Evolutionary conservation across 73 alveolate species (phyloP), one percentile per base, ranked within the genome.

Genomic region (Paramecium sonneborni): DNA sequence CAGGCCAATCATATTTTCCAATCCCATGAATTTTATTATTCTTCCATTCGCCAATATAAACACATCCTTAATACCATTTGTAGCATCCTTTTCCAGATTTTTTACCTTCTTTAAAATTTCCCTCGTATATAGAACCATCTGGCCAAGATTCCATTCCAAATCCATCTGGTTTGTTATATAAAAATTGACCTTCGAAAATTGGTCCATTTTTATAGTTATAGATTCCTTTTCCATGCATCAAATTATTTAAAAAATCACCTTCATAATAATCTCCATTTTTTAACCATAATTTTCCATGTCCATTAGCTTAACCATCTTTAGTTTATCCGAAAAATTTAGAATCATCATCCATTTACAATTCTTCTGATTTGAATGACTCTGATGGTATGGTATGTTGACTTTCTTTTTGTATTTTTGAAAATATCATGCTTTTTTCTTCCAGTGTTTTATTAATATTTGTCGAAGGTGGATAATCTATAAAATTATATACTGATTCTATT

Each of bases 161-260:
- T 39, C 97, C 96, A 67, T 94, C 79, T 32, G 43, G 52, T 57
- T 55, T 28, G 14, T 34, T 57, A 34, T 74, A 28, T 23, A 74
- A 28, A 34, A 34, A 74, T 74, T 62, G 68, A 21, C 97, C 97
- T 58, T 92, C 95, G 76, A 86, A 94, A 79, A 92, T 92, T 4
- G 95, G 93, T 11, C 97, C 97, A 88, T 88, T 94, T 44, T 93
- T 74, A 82, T 93, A 88, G 56, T 86, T 72, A 85, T 93, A 94
- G 20, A 94, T 86, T 15, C 97, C 97, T 76, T 93, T 86, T n/a
- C 97, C 97, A 87, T 93, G 85, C 76, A 95, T 94, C 34, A 86
- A 68, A 86, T 94, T 93, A 93, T 94, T 70, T 46, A 85, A 84
- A 91, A 93, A 94, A 79, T 21, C 68, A 6, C 97, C 97, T 68